Evolutionary conservation across 2,329 filamentous ascomycete genomes (phyloP).

Genomic region (Fusarium nelsonii): DNA sequence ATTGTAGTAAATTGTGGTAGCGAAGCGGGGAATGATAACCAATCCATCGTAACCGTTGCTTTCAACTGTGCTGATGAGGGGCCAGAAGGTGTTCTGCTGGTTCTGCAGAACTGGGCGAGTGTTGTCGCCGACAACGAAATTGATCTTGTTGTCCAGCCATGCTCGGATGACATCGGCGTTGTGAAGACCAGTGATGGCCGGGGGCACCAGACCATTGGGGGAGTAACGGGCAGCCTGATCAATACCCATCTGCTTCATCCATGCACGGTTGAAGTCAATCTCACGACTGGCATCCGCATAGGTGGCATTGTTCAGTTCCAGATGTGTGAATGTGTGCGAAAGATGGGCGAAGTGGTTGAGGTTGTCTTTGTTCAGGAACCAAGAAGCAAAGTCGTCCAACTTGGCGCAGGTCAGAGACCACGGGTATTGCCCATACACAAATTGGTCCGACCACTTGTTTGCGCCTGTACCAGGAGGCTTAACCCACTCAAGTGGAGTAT

Average conservation of each 20-base stretch:
- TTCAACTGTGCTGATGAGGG: slow-evolving; percentile 31
- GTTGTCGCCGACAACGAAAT: slow-evolving; percentile 33
- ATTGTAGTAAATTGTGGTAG: slow-evolving; percentile 40
- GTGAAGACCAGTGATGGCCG: slow-evolving; percentile 37
- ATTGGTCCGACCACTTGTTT: slow-evolving; percentile 24
- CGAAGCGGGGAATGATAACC: slow-evolving; percentile 27
- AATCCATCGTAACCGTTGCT: slow-evolving; percentile 33
- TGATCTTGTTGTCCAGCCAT: slow-evolving; percentile 32
- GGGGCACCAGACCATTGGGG: slow-evolving; percentile 26
- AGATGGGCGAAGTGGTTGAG: slow-evolving; percentile 35
- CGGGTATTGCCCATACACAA: slow-evolving; percentile 9
- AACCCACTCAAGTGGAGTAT: slow-evolving; percentile 28
- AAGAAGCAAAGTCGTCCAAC: slow-evolving; percentile 31
- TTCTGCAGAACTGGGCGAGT: slow-evolving; percentile 20
- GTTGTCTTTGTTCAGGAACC: slow-evolving; percentile 29
- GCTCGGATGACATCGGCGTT: slow-evolving; percentile 36
- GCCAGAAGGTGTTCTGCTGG: slow-evolving; percentile 26
- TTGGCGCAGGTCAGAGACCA: slow-evolving; percentile 34
- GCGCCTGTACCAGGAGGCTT: slow-evolving; percentile 25
- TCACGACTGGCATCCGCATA: slow-evolving; percentile 32
- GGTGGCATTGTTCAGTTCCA: slow-evolving; percentile 37
- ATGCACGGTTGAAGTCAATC: slow-evolving; percentile 35
- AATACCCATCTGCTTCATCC: slow-evolving; percentile 31
- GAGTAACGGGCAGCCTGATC: slow-evolving; percentile 28
- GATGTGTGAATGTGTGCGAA: slow-evolving; percentile 35